Evolutionary conservation across 2,329 filamentous ascomycete genomes (phyloP).

Genomic region (Ceratocystis variospora): DNA sequence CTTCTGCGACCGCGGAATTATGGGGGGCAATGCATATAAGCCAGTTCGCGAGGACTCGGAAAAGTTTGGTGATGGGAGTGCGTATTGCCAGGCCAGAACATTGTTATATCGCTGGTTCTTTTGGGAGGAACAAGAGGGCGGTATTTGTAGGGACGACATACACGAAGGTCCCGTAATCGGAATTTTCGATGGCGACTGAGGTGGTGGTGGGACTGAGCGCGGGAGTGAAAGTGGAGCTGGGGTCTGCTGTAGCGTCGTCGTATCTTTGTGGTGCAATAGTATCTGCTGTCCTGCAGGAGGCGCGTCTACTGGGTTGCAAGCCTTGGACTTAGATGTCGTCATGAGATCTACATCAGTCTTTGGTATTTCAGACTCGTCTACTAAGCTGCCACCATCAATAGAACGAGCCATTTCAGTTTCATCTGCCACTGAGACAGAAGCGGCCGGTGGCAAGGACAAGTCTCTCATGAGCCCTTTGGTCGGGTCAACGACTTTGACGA

Average conservation of each 20-base stretch:
- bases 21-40: slow-evolving; percentile 6
- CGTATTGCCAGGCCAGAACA: slow-evolving; percentile 13
- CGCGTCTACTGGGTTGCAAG: neutral
- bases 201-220: neutral
- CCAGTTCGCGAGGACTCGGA: slow-evolving; percentile 1
- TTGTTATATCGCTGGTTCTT: neutral
- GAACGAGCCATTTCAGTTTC: neutral
- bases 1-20: slow-evolving; percentile 17
- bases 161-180: neutral
- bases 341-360: too few relatives aligned
- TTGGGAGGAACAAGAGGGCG: neutral
- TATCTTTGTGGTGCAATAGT: neutral
- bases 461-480: neutral
- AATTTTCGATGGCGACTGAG: neutral
- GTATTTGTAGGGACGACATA: neutral
- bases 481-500: slow-evolving; percentile 12
- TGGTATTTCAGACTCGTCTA: neutral
- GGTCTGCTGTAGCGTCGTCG: neutral
- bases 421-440: neutral
- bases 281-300: neutral
- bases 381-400: neutral
- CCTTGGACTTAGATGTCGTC: neutral
- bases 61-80: slow-evolving; percentile 13
- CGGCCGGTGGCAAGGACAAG: neutral
- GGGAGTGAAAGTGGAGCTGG: neutral